A percentile compares a stretch with the other conserved stretches of the same genome.
These are phyloP conservation scores for Sarocladiaceae sp. DNA, from an alignment of 2,329 filamentous ascomycete species.

Conservation along the genomic window DNA sequence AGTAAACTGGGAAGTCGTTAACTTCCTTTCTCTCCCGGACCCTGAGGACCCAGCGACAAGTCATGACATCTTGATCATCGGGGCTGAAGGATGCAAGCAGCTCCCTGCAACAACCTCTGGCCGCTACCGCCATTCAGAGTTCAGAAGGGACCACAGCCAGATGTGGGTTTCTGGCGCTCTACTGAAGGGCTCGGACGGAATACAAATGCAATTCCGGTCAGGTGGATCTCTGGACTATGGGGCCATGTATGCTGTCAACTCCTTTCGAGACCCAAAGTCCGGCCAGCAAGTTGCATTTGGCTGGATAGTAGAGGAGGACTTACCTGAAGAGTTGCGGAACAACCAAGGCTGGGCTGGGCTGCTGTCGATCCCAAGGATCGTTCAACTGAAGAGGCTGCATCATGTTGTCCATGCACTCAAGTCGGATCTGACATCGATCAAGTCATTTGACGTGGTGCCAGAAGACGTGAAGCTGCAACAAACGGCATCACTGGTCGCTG, in stretches of 20 bases:
- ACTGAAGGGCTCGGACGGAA: not conserved
- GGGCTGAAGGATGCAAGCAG: not conserved
- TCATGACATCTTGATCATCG: not conserved
- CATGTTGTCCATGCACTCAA: not conserved
- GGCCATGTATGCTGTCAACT: not conserved
- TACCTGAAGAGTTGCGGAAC: not conserved
- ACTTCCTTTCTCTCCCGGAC: not conserved
- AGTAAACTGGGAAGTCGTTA: not conserved
- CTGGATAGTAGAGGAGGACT: constrained; percentile 1
- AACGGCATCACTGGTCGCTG: not conserved
- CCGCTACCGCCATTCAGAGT: not conserved
- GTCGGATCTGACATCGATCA: not conserved
- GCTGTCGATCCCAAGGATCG: not conserved
- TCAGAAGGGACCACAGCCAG: not conserved
- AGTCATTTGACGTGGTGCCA: not conserved
- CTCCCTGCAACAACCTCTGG: not conserved
- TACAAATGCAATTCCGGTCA: not conserved
- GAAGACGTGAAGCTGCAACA: not conserved
- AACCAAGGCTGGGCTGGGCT: not conserved
- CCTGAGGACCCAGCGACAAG: not conserved
- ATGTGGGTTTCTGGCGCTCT: not conserved
- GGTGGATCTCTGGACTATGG: not conserved
- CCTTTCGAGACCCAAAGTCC: constrained; percentile 1
- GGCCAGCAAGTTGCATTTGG: not conserved
- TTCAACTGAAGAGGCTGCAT: not conserved